phyloP scores from a whole-genome alignment of 2,329 filamentous ascomycete genomes.

The Arthroderma sp. region DNA sequence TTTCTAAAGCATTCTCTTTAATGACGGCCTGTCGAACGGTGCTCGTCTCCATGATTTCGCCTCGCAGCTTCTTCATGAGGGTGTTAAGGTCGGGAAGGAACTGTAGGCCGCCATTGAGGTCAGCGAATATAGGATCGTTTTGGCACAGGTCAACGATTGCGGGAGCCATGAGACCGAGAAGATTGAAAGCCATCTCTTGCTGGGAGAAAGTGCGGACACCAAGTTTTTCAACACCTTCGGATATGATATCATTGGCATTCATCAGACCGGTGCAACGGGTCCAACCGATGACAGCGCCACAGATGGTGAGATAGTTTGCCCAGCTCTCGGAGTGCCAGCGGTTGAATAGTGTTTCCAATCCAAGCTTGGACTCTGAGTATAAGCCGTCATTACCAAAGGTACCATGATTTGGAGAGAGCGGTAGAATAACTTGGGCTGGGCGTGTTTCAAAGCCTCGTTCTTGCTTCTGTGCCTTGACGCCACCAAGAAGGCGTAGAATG shows the following conservation, averaged over 20 bases:
- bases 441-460: conserved; percentile 83
- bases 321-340: conserved; percentile 96
- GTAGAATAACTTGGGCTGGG: conserved; percentile 89
- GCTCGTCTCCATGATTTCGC: conserved; percentile 88
- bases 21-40: conserved; percentile 87
- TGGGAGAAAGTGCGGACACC: conserved; percentile 97
- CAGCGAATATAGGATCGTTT: conserved; percentile 86
- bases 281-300: conserved; percentile 97
- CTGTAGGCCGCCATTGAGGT: conserved; percentile 93
- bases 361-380: conserved; percentile 96
- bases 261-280: conserved; percentile 96
- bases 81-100: conserved; percentile 94
- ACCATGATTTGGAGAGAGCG: conserved; percentile 93
- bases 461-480: conserved; percentile 81
- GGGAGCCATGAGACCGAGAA: conserved; percentile 90
- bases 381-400: conserved; percentile 97
- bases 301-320: conserved; percentile 95
- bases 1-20: conserved; percentile 91
- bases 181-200: conserved; percentile 98
- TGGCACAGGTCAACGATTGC: conserved; percentile 92
- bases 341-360: conserved; percentile 93
- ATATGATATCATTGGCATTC: conserved; percentile 94
- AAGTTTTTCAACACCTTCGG: conserved; percentile 90
- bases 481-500: conserved; percentile 76
- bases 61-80: conserved; percentile 82